A percentile compares a stretch with the other conserved stretches of the same genome.
Evolutionary conservation across 1,139 yeast genomes (phyloP).

Genomic region (Eremothecium cymbalariae): DNA sequence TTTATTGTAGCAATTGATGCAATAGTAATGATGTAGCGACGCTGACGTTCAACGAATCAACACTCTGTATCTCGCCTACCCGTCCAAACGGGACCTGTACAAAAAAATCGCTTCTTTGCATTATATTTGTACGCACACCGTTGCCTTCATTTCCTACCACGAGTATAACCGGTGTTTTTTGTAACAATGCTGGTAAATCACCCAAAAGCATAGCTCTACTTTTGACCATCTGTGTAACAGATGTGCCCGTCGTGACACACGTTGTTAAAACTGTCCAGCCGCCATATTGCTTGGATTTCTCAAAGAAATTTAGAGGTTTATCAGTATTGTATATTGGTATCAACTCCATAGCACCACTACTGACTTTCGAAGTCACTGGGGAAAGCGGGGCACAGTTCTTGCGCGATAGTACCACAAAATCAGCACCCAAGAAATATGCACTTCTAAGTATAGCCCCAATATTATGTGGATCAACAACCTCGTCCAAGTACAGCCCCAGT

Average conservation of each 20-base stretch:
- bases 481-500: slow-evolving; percentile 70
- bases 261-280: slow-evolving; percentile 78
- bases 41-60: slow-evolving; percentile 82
- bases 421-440: slow-evolving; percentile 79
- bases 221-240: slow-evolving; percentile 10
- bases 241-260: slow-evolving; percentile 14
- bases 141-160: slow-evolving; percentile 81
- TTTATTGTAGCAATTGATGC: slow-evolving; percentile 37
- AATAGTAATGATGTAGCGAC: slow-evolving; percentile 75
- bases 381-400: slow-evolving; percentile 60
- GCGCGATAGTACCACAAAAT: slow-evolving; percentile 64
- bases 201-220: slow-evolving; percentile 36
- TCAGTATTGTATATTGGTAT: slow-evolving; percentile 51
- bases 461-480: slow-evolving; percentile 83
- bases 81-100: slow-evolving; percentile 42
- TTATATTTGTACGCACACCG: slow-evolving; percentile 65
- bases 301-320: slow-evolving; percentile 57
- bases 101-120: slow-evolving; percentile 54
- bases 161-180: slow-evolving; percentile 52
- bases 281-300: slow-evolving; percentile 39
- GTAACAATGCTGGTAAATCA: slow-evolving; percentile 39
- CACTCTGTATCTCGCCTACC: slow-evolving; percentile 34
- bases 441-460: slow-evolving; percentile 80
- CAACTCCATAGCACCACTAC: slow-evolving; percentile 83
- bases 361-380: slow-evolving; percentile 71